Evolutionary conservation across 2,329 filamentous ascomycete species (phyloP).

Genomic region (Colletotrichum liriopes): DNA sequence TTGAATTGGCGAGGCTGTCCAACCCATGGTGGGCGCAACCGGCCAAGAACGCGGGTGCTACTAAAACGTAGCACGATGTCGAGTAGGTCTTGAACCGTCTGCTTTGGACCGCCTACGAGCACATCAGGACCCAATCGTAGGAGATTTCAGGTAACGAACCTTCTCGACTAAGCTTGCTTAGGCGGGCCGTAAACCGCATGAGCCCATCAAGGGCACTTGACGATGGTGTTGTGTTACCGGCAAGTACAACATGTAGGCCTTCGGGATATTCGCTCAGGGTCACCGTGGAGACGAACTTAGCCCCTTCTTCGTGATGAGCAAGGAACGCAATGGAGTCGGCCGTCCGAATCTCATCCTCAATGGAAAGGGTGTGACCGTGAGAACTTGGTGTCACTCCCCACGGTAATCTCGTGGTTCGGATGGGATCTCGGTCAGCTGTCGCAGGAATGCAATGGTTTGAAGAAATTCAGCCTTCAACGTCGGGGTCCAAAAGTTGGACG

Average conservation of each 20-base stretch:
- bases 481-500: constrained; percentile 9
- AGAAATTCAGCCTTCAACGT: background rate
- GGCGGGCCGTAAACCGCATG: background rate
- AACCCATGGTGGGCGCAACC: constrained; percentile 3
- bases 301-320: constrained; percentile 6
- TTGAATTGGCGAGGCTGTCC: background rate
- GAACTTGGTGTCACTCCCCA: background rate
- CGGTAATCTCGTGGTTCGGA: background rate
- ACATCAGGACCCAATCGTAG: background rate
- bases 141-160: background rate
- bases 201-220: background rate
- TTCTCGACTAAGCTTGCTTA: constrained; percentile 8
- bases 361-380: background rate
- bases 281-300: constrained; percentile 8
- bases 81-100: background rate
- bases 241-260: constrained; percentile 1
- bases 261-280: constrained; percentile 2
- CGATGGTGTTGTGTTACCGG: background rate
- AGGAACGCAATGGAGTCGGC: constrained; percentile 14
- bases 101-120: background rate
- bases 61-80: constrained; percentile 15
- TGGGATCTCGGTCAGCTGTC: constrained; percentile 2
- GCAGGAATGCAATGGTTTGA: constrained; percentile 7
- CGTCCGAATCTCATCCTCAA: constrained; percentile 4
- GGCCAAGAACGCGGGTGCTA: background rate